Base-by-base conservation (phyloP, 768 basidiomycete genomes). In the Neoboletus subvelutipes region DNA sequence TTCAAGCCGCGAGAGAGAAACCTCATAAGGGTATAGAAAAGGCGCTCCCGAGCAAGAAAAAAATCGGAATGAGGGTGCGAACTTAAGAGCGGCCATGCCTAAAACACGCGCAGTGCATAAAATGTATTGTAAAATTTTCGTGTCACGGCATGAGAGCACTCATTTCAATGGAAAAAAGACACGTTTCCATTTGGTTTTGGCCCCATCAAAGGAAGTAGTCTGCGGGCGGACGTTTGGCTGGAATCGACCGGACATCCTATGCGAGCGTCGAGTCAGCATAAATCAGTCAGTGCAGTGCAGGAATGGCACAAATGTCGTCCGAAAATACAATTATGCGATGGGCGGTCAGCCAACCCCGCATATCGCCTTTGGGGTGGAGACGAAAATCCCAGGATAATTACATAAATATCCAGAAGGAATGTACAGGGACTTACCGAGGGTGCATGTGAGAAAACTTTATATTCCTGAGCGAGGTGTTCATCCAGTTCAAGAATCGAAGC, bases 401-500 rank as follows among this genome's bases (percentile, higher is more conserved):
- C 63, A 54, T 58, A 58, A 55, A 52, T 33, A 59, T 45, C 43
- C 10, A 56, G 26, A 52, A 18, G 37, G 29, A 54, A 45, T 39
- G 22, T 60, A n/a, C n/a, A n/a, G 60, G 45, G 40, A 79, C 87
- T 67, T 71, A 92, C 91, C 72, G 91, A 80, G 1, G 92, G 85
- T 7, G 96, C 96, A 66, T 93, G 91, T 41, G 85, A 80, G 73
- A 99, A 98, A 18, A 96, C 94, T 68, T 95, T 96, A 76, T 98
- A 99, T 71, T 94, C 92, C 71, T 97, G 94, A 28, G 84, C 84
- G 31, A 98, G 82, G 64, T 94, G 81, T 64, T 98, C 97, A 71
- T 98, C 94, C 50, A 99, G 79, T 70, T 96, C 89, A 18, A 98
- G 79, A 65, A 98, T 94, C 29, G 92, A 94, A 33, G 95, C 94